Base-by-base conservation (phyloP, 225 moss, liverwort and hornwort genomes). In the Rhytidiadelphus loreus region DNA sequence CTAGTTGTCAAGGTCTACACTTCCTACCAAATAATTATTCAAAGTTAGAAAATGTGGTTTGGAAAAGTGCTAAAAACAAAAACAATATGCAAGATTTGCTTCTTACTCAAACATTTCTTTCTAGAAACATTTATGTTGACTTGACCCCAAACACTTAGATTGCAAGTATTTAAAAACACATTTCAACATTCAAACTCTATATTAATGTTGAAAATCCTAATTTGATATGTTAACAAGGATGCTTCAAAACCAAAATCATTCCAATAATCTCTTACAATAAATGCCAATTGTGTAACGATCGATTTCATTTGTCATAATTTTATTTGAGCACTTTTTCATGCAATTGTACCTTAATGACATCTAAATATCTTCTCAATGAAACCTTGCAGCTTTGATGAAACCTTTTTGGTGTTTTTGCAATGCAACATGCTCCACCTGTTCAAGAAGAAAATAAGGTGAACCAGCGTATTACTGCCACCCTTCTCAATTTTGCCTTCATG, bases 141-240 rank as follows among this genome's bases (percentile, higher is more conserved):
- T 74, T 6, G 0, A 33, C 8, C 3, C 4, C 1, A 39, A 24
- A 70, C 14, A 24, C 3, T 0, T 0, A 43, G 3, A 4, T 2
- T 21, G 3, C 4, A 50, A 21, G 12, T 75, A 21, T 75, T 73
- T 21, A 33, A 26, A 20, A 75, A 21, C 7, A 20, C 10, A 21
- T 21, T 50, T 75, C 75, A 50, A 50, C 32, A 33, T 33, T 32
- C 7, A 19, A 48, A 32, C 7, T 32, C 20, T 20, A 7, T 2
- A 32, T 50, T 2, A n/a, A n/a, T n/a, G n/a, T n/a, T 22, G 52
- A 13, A 75, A 52, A 33, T 50, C 8, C 52, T 33, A 33, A 8
- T 46, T 72, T 73, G 29, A 21, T 52, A 22, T 52, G 20, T 20
- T 21, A 32, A 75, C 5, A 33, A 75, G 33, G 33, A 33, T 35